phyloP scores from a whole-genome alignment of 805 yeast genomes.

The Ogataea degrootiae region DNA sequence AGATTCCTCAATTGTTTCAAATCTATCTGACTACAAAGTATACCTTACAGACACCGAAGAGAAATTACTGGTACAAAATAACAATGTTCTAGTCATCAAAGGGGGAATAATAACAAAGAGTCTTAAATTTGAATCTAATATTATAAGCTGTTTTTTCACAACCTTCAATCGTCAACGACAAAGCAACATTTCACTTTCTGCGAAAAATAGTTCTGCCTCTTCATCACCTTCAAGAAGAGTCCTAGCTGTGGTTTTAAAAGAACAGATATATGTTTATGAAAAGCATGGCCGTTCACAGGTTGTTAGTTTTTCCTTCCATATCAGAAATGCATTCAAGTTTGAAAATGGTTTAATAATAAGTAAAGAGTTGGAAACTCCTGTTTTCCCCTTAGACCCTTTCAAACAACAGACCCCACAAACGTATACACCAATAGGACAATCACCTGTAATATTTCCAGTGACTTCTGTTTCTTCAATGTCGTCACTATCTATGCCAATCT shows the following conservation, averaged over 20 bases:
- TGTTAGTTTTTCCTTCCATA: slow-evolving; percentile 65
- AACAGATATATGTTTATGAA: slow-evolving; percentile 59
- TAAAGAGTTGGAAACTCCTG: slow-evolving; percentile 19
- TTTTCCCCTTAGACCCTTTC: slow-evolving; percentile 1
- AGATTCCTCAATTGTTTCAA: slow-evolving; percentile 9
- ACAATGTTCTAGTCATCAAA: slow-evolving; percentile 42
- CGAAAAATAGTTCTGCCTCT: neutral
- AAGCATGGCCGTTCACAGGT: slow-evolving; percentile 54
- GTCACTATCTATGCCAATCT: slow-evolving; percentile 13
- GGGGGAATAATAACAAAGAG: slow-evolving; percentile 47
- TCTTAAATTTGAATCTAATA: slow-evolving; percentile 44
- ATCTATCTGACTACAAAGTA: slow-evolving; percentile 11
- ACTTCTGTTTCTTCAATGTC: slow-evolving; percentile 12
- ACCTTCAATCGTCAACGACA: slow-evolving; percentile 34
- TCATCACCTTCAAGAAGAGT: slow-evolving; percentile 24
- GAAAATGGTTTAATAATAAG: slow-evolving; percentile 56
- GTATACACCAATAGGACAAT: neutral
- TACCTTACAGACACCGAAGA: slow-evolving; percentile 19
- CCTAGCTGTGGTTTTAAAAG: slow-evolving; percentile 57
- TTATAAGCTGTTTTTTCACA: slow-evolving; percentile 60
- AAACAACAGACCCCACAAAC: slow-evolving; percentile 1
- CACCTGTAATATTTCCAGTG: slow-evolving; percentile 6
- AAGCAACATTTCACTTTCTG: neutral
- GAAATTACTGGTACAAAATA: slow-evolving; percentile 22
- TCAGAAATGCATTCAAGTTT: slow-evolving; percentile 57